These are phyloP conservation scores for Sicyos baderoa DNA, from an alignment of 306 rosid species.

Conservation along the genomic window DNA sequence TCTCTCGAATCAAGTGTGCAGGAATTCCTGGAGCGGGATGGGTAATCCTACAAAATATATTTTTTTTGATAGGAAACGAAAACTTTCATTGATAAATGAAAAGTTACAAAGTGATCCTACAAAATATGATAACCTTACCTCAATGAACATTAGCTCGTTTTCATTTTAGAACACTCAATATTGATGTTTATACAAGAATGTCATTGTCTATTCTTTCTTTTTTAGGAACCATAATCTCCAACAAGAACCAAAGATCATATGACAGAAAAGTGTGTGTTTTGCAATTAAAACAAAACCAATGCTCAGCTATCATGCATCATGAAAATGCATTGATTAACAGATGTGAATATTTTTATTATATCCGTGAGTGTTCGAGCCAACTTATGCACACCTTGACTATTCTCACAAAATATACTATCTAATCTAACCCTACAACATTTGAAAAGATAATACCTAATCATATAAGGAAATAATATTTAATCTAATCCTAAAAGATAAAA, in stretches of 20 bases:
- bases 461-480: too few relatives aligned
- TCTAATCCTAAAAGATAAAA: too few relatives aligned
- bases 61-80: too few relatives aligned
- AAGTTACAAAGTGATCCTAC: conserved; percentile 37
- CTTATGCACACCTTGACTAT: too few relatives aligned
- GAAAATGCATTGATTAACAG: background rate
- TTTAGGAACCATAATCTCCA: background rate
- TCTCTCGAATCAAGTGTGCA: conserved; percentile 29
- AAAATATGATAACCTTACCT: conserved; percentile 7
- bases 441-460: too few relatives aligned
- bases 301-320: background rate
- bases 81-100: too few relatives aligned
- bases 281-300: background rate
- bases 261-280: background rate
- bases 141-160: background rate
- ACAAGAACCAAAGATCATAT: background rate
- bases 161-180: background rate
- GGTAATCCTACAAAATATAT: conserved; percentile 28
- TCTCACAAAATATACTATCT: too few relatives aligned
- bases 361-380: too few relatives aligned
- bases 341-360: too few relatives aligned
- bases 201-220: background rate
- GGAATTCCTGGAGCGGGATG: conserved; percentile 38
- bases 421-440: too few relatives aligned
- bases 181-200: background rate